These are phyloP conservation scores for Flaveria brownii DNA, from an alignment of 129 eudicot species.

Conservation along the genomic window DNA sequence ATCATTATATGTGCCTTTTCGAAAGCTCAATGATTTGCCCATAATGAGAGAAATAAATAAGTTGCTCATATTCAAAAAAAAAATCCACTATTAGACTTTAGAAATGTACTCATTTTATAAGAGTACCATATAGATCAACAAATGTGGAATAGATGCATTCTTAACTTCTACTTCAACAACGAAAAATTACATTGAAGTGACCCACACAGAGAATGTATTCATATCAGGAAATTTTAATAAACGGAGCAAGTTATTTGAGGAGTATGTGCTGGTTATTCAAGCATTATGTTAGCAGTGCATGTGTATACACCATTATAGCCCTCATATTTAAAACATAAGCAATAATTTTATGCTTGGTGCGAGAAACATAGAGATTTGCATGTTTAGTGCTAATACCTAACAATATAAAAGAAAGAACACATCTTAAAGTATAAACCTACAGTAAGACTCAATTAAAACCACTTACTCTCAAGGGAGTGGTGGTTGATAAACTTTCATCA, in stretches of 20 bases:
- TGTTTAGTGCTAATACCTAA: conserved; percentile 5
- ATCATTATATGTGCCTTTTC: not conserved
- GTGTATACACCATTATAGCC: not conserved
- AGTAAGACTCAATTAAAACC: not conserved
- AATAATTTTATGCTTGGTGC: not conserved
- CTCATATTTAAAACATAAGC: not conserved
- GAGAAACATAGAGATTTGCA: not conserved
- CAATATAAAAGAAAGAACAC: not conserved
- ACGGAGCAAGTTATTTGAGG: conserved; percentile 17
- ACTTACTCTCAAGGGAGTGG: conserved; percentile 78
- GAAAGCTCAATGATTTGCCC: not conserved
- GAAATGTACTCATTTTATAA: conserved; percentile 1
- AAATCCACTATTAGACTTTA: not conserved
- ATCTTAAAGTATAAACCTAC: not conserved
- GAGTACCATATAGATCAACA: conserved; percentile 16
- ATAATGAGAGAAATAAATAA: not conserved
- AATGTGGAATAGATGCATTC: not conserved
- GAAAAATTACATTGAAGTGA: not conserved
- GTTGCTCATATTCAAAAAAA: not conserved
- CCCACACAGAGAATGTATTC: conserved; percentile 2
- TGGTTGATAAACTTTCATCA: conserved; percentile 74
- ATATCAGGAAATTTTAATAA: not conserved
- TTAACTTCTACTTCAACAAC: conserved; percentile 1
- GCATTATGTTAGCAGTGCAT: not conserved
- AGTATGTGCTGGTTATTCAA: conserved; percentile 7